phyloP scores from a whole-genome alignment of 352 stramenopile genomes.

The Globisporangium solare region DNA sequence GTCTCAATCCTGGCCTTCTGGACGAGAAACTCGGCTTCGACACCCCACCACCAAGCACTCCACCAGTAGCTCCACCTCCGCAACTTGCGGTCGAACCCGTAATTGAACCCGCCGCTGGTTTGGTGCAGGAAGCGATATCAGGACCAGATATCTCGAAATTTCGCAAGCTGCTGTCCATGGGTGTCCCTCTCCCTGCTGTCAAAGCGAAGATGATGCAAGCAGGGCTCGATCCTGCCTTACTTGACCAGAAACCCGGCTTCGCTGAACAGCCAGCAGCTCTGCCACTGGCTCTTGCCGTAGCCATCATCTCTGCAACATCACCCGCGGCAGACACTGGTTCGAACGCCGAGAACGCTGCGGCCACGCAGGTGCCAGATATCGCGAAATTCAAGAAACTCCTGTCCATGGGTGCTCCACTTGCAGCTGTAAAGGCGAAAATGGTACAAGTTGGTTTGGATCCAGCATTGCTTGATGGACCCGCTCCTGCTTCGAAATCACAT shows the following conservation, averaged over 20 bases:
- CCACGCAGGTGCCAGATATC: slow-evolving; percentile 20
- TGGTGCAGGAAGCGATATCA: not conserved
- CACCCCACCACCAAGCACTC: slow-evolving; percentile 61
- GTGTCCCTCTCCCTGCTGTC: slow-evolving; percentile 44
- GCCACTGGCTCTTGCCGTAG: no score
- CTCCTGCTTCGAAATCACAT: not conserved
- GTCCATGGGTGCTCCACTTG: slow-evolving; percentile 51
- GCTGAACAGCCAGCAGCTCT: not conserved
- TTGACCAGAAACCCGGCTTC: slow-evolving; percentile 29
- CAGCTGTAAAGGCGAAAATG: slow-evolving; percentile 67
- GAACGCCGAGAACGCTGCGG: not conserved
- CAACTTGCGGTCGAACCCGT: not conserved
- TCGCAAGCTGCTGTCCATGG: slow-evolving; percentile 61
- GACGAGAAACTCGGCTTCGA: slow-evolving; percentile 37
- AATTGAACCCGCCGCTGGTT: not conserved
- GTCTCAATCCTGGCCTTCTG: slow-evolving; percentile 50
- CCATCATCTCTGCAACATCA: not conserved
- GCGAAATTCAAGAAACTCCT: slow-evolving; percentile 64
- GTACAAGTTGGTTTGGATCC: slow-evolving; percentile 56
- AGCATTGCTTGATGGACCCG: slow-evolving; percentile 29
- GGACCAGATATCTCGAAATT: slow-evolving; percentile 43
- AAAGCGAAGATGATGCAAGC: slow-evolving; percentile 68
- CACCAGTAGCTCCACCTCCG: not conserved
- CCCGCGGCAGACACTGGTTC: slow-evolving; percentile 11
- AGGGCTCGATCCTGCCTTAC: slow-evolving; percentile 40